A percentile compares a stretch with the other conserved stretches of the same genome.
Evolutionary conservation across 108 stramenopile genomes (phyloP).

Genomic region (Aurantiochytrium sp.): DNA sequence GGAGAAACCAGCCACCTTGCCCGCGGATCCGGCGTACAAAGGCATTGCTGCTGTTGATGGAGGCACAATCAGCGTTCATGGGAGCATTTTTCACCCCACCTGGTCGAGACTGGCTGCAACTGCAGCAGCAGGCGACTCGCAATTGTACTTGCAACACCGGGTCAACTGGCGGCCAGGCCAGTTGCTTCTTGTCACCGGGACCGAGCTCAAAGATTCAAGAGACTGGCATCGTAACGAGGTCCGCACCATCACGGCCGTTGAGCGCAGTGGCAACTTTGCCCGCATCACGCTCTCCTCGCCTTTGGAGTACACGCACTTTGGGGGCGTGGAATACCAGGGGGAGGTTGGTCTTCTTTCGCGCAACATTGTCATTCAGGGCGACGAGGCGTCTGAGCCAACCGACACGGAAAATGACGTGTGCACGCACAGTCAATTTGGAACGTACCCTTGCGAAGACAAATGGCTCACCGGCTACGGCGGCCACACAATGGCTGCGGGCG

Average conservation of each 20-base stretch:
- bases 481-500: conserved; percentile 25
- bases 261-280: conserved; percentile 21
- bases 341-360: conserved; percentile 53
- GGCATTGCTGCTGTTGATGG: background rate
- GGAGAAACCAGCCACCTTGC: background rate
- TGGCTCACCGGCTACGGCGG: conserved; percentile 33
- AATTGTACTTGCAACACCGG: conserved; percentile 28
- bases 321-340: conserved; percentile 40
- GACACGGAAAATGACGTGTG: background rate
- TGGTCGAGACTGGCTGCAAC: conserved; percentile 47
- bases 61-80: conserved; percentile 19
- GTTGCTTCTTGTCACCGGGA: conserved; percentile 36
- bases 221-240: conserved; percentile 43
- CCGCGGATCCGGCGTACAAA: background rate
- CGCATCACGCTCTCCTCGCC: conserved; percentile 25
- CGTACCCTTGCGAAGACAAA: conserved; percentile 5
- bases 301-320: conserved; percentile 32
- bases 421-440: background rate
- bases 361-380: conserved; percentile 46
- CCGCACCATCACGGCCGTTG: conserved; percentile 18
- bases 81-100: conserved; percentile 34
- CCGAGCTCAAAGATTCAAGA: conserved; percentile 31
- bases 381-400: background rate
- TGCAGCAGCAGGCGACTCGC: conserved; percentile 21
- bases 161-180: conserved; percentile 50